phyloP scores from a whole-genome alignment of 2,329 filamentous ascomycete genomes.

The Ciborinia camelliae region DNA sequence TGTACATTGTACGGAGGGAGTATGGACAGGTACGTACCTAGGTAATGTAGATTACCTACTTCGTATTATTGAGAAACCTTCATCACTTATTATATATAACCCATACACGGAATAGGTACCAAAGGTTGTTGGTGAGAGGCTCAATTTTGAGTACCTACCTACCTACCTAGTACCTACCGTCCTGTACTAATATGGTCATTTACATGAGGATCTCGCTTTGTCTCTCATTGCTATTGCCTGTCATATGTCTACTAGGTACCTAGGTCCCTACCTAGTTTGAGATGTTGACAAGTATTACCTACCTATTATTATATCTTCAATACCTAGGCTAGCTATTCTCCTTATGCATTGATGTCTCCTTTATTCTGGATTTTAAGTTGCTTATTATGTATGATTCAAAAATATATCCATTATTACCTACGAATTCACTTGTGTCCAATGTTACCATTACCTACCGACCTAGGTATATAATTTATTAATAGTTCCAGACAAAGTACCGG shows the following conservation, averaged over 20 bases:
- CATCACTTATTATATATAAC: no score
- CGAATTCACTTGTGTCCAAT: constrained; percentile 9
- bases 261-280: constrained; percentile 8
- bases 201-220: constrained; percentile 2
- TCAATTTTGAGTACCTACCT: background rate
- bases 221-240: background rate
- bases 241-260: background rate
- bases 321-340: background rate
- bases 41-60: no score
- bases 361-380: background rate
- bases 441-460: no score
- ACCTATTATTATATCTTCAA: constrained; percentile 6
- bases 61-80: no score
- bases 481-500: constrained; percentile 10
- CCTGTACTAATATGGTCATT: no score
- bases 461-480: constrained; percentile 21
- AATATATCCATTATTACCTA: no score
- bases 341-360: background rate
- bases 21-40: no score
- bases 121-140: background rate
- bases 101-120: no score
- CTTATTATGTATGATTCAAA: constrained; percentile 7
- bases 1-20: no score
- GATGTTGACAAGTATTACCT: constrained; percentile 5
- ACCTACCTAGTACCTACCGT: no score